phyloP scores from a whole-genome alignment of 2,329 filamentous ascomycete genomes.

The Aspergillus tamarii region DNA sequence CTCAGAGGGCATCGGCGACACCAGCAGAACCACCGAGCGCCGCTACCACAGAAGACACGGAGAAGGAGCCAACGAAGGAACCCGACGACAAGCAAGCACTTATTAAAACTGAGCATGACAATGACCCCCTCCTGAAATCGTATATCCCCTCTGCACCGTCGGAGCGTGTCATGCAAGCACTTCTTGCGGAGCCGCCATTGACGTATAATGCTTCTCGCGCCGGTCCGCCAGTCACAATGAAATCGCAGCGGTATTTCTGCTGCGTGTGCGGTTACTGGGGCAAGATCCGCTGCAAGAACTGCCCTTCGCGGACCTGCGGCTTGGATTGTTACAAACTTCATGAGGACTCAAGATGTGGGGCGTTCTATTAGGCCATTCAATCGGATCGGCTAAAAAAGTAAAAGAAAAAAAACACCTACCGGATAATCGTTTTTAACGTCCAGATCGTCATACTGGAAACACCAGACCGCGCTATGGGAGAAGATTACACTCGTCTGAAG shows the following conservation, averaged over 20 bases:
- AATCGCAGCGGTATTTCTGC: conserved; percentile 48
- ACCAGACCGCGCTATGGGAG: background rate
- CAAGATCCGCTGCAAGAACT: conserved; percentile 51
- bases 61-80: conserved; percentile 19
- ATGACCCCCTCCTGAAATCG: conserved; percentile 46
- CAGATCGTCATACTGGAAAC: background rate
- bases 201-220: conserved; percentile 51
- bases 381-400: background rate
- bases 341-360: conserved; percentile 51
- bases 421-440: background rate
- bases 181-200: conserved; percentile 51
- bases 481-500: background rate
- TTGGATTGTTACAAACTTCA: conserved; percentile 52
- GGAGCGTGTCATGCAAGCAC: conserved; percentile 48
- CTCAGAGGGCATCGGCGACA: conserved; percentile 10
- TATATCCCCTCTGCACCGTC: conserved; percentile 49
- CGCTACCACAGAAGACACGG: conserved; percentile 12
- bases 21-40: conserved; percentile 10
- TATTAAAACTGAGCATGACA: conserved; percentile 42
- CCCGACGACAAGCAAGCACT: conserved; percentile 26
- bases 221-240: conserved; percentile 35
- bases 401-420: background rate
- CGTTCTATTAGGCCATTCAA: conserved; percentile 36
- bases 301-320: conserved; percentile 51
- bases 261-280: conserved; percentile 56